Percentiles rank a stretch among this genome's conserved stretches.
phyloP scores from a whole-genome alignment of 495 filamentous ascomycete genomes.

The Oleoguttula mirabilis region DNA sequence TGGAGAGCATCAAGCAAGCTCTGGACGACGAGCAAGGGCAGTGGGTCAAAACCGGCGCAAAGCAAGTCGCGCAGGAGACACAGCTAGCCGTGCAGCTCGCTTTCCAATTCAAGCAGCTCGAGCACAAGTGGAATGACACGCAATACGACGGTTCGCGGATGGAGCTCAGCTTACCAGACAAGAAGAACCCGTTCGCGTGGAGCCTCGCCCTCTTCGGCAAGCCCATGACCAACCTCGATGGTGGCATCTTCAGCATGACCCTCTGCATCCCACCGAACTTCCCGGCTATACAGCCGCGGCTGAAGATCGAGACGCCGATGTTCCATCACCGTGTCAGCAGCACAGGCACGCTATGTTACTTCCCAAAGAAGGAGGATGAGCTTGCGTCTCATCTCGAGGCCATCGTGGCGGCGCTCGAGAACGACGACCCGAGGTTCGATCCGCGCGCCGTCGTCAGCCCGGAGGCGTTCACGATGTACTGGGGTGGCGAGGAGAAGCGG shows the following conservation, averaged over 20 bases:
- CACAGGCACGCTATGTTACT: conserved; percentile 68
- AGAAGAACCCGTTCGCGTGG: conserved; percentile 57
- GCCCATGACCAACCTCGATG: conserved; percentile 87
- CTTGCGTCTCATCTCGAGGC: conserved; percentile 74
- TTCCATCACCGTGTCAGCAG: conserved; percentile 79
- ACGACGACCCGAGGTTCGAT: conserved; percentile 78
- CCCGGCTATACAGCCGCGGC: conserved; percentile 71
- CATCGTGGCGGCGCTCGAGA: conserved; percentile 72
- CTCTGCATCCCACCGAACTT: conserved; percentile 78
- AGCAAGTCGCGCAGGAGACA: conserved; percentile 50
- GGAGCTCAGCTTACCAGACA: conserved; percentile 57
- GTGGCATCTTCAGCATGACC: conserved; percentile 73
- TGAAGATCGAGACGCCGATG: conserved; percentile 65
- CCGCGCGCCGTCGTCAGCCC: conserved; percentile 78
- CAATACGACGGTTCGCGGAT: conserved; percentile 34
- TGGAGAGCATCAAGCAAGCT: conserved; percentile 50
- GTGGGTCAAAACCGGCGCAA: conserved; percentile 60
- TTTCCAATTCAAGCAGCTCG: conserved; percentile 62
- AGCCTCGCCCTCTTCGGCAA: conserved; percentile 71
- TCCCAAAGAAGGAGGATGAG: conserved; percentile 60
- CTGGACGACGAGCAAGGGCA: conserved; percentile 58
- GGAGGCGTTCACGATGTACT: conserved; percentile 77
- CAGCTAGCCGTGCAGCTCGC: conserved; percentile 70
- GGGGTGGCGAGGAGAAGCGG: conserved; percentile 67
- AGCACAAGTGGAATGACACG: conserved; percentile 49